Conservation (phyloP, 306 rosid genomes). For the Lupinus albus region DNA sequence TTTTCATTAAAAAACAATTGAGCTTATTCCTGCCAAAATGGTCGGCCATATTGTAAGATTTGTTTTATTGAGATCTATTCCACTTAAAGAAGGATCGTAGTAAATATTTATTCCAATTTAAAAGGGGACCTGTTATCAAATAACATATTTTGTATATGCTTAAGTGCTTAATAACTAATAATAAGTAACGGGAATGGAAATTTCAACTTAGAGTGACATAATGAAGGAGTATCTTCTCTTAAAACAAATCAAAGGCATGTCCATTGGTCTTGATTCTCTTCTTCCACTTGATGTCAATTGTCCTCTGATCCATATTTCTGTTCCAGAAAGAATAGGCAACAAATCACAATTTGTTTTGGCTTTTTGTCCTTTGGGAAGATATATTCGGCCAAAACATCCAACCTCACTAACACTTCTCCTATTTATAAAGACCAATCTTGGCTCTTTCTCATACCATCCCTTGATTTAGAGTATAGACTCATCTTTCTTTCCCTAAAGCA, state of each 20-base stretch:
- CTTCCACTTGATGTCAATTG: conserved; percentile 44
- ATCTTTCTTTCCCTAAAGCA: conserved; percentile 29
- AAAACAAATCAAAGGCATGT: conserved; percentile 34
- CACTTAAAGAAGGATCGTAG: neutral
- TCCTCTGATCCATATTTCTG: conserved; percentile 42
- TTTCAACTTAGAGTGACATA: conserved; percentile 33
- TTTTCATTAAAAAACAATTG: neutral
- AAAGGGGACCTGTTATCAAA: neutral
- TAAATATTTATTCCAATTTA: neutral
- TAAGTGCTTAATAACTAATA: neutral
- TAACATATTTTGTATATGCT: neutral
- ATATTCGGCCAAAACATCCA: conserved; percentile 54
- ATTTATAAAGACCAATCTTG: conserved; percentile 53
- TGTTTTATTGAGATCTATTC: neutral
- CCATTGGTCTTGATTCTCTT: conserved; percentile 55
- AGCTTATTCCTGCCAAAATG: neutral
- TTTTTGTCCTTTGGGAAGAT: conserved; percentile 50
- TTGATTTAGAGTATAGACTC: conserved; percentile 41
- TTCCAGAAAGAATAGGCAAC: conserved; percentile 38
- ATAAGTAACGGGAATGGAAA: conserved; percentile 16
- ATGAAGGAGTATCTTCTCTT: conserved; percentile 47
- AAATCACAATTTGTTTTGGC: conserved; percentile 43
- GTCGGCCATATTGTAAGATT: neutral
- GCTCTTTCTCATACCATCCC: conserved; percentile 43
- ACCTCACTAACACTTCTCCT: conserved; percentile 52